Base-by-base conservation (phyloP, 169 alveolate genomes). In the Eimeria zaria region DNA sequence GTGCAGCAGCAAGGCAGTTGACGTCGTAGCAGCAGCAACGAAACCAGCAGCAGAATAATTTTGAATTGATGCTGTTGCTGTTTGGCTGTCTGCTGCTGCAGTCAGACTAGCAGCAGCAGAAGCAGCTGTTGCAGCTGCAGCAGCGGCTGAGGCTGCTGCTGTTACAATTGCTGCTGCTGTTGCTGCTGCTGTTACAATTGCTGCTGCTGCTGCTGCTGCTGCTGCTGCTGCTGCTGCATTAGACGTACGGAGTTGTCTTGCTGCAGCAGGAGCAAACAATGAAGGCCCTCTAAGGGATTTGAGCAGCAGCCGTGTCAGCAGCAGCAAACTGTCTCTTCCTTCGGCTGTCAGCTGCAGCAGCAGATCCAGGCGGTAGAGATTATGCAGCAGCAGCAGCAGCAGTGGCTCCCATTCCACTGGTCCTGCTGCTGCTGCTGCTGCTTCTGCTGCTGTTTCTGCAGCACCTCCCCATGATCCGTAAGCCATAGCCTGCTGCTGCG, bases 331-430 rank as follows among this genome's bases (percentile, higher is more conserved):
- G n/a, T n/a, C 69, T 18, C 89, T 16, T 3, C 71, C 71, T 27
- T 41, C 53, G n/a, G 71, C 24, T 41, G 44, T 7, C 12, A 80
- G 69, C 89, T 27, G 41, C 71, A 39, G 64, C 41, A 80, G 64
- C 71, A 80, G 41, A 24, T 55, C 51, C 20, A 44, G 89, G 27
- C 69, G 69, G 36, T 30, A n/a, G 46, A 80, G 89, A 11, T 27
- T 9, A 69, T 80, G 89, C 89, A 80, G 89, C 69, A 80, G 24
- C 64, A 46, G 48, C 89, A 80, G 69, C 89, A 51, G 71, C 12
- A 80, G 71, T 0, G 89, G 89, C 89, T 80, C 71, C 89, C 89
- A 80, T 48, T 41, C 89, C 8, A 46, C 64, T 51, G 71, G 51
- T 80, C 71, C 41, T 80, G 46, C n/a, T 80, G 89, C 64, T 80